Percentiles rank a stretch among this genome's conserved stretches.
Conservation (phyloP, 31 red algal species). For the Asparagopsis taxiformis region DNA sequence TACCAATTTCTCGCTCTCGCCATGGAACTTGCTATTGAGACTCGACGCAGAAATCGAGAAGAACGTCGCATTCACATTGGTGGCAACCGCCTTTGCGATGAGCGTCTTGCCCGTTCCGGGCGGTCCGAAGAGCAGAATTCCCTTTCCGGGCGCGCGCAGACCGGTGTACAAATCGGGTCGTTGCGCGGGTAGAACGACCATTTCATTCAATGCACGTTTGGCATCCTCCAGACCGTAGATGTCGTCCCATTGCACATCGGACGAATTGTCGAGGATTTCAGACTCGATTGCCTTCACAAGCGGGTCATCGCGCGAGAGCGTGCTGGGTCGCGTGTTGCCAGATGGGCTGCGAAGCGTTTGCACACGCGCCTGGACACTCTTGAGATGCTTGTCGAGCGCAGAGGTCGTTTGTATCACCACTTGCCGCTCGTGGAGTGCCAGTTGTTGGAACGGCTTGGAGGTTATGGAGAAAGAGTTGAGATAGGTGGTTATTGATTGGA, state of each 20-base stretch:
- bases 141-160: conserved; percentile 52
- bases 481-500: not conserved
- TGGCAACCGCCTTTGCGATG: conserved; percentile 79
- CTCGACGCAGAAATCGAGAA: conserved; percentile 54
- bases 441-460: not conserved
- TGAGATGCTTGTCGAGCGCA: conserved; percentile 1
- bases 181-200: conserved; percentile 51
- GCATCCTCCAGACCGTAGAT: conserved; percentile 61
- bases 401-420: conserved; percentile 2
- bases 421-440: not conserved
- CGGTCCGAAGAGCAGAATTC: conserved; percentile 79
- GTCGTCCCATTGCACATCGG: conserved; percentile 52
- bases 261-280: conserved; percentile 38
- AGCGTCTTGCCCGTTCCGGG: conserved; percentile 86
- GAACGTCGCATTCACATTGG: conserved; percentile 53
- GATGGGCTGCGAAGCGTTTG: not conserved
- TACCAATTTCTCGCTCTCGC: conserved; percentile 79
- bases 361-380: conserved; percentile 5
- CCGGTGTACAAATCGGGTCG: conserved; percentile 66
- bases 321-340: not conserved
- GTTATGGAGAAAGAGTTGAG: not conserved
- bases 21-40: conserved; percentile 68
- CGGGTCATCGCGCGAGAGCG: conserved; percentile 5
- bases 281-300: conserved; percentile 55
- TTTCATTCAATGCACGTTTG: conserved; percentile 55